These are phyloP conservation scores for Aspergillus terreus DNA, from an alignment of 2,329 filamentous ascomycete genomes.

Conservation along the genomic window DNA sequence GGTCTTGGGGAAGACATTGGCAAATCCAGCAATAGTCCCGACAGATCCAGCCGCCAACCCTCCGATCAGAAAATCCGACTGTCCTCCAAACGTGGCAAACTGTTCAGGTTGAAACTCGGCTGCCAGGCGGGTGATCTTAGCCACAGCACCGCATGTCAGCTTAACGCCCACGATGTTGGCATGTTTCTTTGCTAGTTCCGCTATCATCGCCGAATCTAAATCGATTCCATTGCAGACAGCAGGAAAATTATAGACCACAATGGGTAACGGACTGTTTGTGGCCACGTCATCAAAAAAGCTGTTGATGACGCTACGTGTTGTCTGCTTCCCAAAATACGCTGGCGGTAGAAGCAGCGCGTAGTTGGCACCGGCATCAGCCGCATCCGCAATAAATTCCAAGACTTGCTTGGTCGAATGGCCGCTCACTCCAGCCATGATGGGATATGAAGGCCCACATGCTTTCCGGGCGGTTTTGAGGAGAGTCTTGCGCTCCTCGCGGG, in stretches of 20 bases:
- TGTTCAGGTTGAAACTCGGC: constrained; percentile 50
- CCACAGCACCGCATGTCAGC: constrained; percentile 61
- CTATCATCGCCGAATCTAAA: constrained; percentile 61
- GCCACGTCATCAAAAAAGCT: constrained; percentile 59
- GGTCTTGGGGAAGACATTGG: constrained; percentile 55
- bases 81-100: constrained; percentile 69
- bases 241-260: constrained; percentile 68
- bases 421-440: constrained; percentile 61
- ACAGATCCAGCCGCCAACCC: constrained; percentile 51
- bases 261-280: constrained; percentile 48
- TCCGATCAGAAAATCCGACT: constrained; percentile 65
- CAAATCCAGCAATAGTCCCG: constrained; percentile 57
- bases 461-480: constrained; percentile 55
- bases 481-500: constrained; percentile 54
- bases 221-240: constrained; percentile 66
- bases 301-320: constrained; percentile 55
- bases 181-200: constrained; percentile 48
- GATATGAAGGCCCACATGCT: constrained; percentile 51
- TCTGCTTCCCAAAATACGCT: constrained; percentile 63
- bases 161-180: constrained; percentile 62
- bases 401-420: constrained; percentile 64
- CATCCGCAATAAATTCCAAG: constrained; percentile 57
- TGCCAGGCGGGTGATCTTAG: constrained; percentile 56
- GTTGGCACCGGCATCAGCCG: constrained; percentile 57
- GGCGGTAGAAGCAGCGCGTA: constrained; percentile 60